Base-by-base conservation (phyloP, 1,284 basidiomycete genomes). In the Melampsora abietis-canadensis region DNA sequence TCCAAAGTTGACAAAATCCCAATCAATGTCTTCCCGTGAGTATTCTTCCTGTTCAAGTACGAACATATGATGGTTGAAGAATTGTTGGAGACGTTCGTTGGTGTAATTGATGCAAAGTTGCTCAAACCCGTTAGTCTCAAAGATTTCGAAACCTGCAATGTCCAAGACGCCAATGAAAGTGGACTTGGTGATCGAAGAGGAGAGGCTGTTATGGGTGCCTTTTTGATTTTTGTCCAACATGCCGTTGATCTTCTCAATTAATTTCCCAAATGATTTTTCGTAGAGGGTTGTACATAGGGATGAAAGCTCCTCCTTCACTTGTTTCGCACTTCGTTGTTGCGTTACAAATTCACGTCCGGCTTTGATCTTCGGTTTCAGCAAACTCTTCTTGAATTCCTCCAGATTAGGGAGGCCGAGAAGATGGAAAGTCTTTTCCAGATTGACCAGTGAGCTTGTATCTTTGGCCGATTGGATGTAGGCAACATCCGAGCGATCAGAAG, bases 11-110 rank as follows among this genome's bases (percentile, higher is more conserved):
- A 97, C 90, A 81, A 96, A 98, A 81, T 96, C 90, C 96, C 96
- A 99, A 77, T 95, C 89, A 82, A 99, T 99, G 59, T 90, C 90
- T 82, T 99, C 96, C 31, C 96, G 88, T 15, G 92, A 87, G 83
- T 99, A 98, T 83, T 99, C 96, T 81, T 99, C 95, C 82, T 99
- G 96, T 84, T 99, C 96, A 51, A 98, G 87, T 15, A 97, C 94
- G 82, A 99, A 98, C 96, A 98, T 98, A 83, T 98, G 96, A 82
- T 98, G 94, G 81, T 98, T 99, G 87, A 82, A 82, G 76, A 82
- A 82, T 65, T 82, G 73, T 57, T 75, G 73, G 10, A 75, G 66
- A 44, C 73, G 65, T 57, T 70, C 68, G 51, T 76, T 70, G 24
- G 96, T 98, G 81, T 93, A 97, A 82, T 99, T 99, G 87, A 99